A percentile compares a stretch with the other conserved stretches of the same genome.
phyloP scores from a whole-genome alignment of 2,329 filamentous ascomycete species.

The Scytalidium sp. region DNA sequence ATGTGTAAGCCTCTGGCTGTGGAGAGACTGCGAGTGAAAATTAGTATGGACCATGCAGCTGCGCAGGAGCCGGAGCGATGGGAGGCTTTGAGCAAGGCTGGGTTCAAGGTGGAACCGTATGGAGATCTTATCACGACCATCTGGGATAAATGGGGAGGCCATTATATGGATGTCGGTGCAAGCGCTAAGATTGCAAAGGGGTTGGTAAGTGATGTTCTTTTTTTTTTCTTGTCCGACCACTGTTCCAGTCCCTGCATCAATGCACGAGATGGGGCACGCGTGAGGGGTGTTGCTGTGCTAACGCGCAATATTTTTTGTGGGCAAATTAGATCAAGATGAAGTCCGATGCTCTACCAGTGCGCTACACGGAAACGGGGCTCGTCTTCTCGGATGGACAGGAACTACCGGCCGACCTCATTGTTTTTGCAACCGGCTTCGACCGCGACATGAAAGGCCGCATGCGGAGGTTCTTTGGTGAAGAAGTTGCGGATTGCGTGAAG shows the following conservation, averaged over 20 bases:
- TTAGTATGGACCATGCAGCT: conserved; percentile 3
- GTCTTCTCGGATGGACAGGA: conserved; percentile 40
- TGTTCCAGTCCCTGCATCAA: too few species aligned
- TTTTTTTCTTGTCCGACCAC: background rate
- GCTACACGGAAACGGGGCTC: conserved; percentile 16
- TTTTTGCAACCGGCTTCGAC: conserved; percentile 45
- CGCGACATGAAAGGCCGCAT: conserved; percentile 47
- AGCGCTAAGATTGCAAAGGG: conserved; percentile 47
- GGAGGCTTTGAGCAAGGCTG: conserved; percentile 47
- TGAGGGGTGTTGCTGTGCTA: background rate
- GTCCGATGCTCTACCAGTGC: conserved; percentile 8
- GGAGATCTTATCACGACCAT: conserved; percentile 53
- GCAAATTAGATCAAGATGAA: conserved; percentile 16
- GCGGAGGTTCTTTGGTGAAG: conserved; percentile 45
- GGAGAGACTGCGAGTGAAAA: conserved; percentile 1
- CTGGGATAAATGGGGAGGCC: conserved; percentile 53
- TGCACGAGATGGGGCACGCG: too few species aligned
- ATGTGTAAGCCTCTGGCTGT: conserved; percentile 7
- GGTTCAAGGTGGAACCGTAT: conserved; percentile 55
- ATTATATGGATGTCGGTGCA: conserved; percentile 54
- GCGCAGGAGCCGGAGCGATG: conserved; percentile 27
- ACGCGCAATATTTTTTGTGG: background rate
- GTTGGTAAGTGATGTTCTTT: conserved; percentile 37
- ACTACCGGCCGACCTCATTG: conserved; percentile 48
- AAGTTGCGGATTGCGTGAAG: conserved; percentile 42